Evolutionary conservation across 805 yeast species (phyloP), one percentile per base, ranked within the genome.

Genomic region (Ogataea minuta): DNA sequence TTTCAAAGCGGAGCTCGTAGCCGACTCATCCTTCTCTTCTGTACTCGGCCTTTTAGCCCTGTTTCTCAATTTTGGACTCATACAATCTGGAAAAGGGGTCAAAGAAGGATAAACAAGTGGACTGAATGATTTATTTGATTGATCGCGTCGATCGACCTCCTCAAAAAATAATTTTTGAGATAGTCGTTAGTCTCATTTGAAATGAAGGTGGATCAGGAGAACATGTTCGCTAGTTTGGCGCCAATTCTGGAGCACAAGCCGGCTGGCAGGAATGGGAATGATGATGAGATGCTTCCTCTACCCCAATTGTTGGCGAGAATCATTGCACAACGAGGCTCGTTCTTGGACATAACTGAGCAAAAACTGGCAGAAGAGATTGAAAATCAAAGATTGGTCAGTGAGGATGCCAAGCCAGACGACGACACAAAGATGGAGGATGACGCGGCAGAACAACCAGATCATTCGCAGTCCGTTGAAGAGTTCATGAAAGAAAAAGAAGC

Each of bases 291-390:
- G 12, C 45, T 56, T n/a, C 53, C 53, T 1, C 39, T 81, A 23
- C 66, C 69, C 12, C 79, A 79, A 48, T 55, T 81, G 24, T 75
- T 82, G 17, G 84, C 84, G 4, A 63, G 76, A 27, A 77, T 81
- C 23, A 64, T 81, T 29, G 62, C 63, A 21, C 84, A 82, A 51
- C 62, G 83, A 17, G 79, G 81, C 25, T 70, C 84, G 14, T 83
- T 84, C 46, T 56, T 72, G 16, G 64, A 73, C 32, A 56, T 84
- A 3, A 72, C 84, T 3, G 90, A 84, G 55, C 77, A 71, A 5
- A 61, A 67, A 11, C 57, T 84, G 3, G 35, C 50, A 12, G 57
- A 67, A 24, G 84, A 80, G 54, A 70, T 77, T 12, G 27, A 39
- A n/a, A 21, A 32, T 19, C 19, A 23, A 23, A 30, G 35, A 2